These are phyloP conservation scores for Hyphopichia buzzinii DNA, from an alignment of 1,139 yeast genomes.

Conservation along the genomic window DNA sequence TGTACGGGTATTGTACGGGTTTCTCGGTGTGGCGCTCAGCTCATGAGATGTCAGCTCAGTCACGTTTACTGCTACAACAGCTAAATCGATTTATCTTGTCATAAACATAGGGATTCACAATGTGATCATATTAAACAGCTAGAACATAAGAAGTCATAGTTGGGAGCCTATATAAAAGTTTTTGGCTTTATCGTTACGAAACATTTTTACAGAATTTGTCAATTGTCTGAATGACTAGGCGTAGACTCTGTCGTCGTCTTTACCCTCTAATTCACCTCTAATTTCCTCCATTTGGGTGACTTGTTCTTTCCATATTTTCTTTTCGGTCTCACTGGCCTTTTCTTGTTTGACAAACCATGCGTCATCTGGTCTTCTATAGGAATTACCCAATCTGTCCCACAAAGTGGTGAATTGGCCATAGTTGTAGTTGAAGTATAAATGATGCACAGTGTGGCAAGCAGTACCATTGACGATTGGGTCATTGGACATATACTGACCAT, in stretches of 20 bases:
- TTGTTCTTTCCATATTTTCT: constrained; percentile 71
- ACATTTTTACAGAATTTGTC: too few relatives aligned
- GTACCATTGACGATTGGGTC: constrained; percentile 96
- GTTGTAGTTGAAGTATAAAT: constrained; percentile 92
- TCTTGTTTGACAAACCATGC: constrained; percentile 70
- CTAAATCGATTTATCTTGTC: too few relatives aligned
- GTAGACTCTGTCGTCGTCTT: constrained; percentile 52
- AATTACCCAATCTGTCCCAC: constrained; percentile 95
- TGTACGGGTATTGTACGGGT: too few relatives aligned
- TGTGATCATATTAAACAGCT: too few relatives aligned
- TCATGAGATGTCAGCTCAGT: too few relatives aligned
- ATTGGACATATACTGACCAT: constrained; percentile 90
- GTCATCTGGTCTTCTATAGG: constrained; percentile 89
- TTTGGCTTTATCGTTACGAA: too few relatives aligned
- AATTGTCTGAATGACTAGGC: constrained; percentile 10
- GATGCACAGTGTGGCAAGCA: constrained; percentile 97
- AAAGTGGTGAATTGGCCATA: constrained; percentile 97
- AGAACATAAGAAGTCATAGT: too few relatives aligned
- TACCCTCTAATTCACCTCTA: constrained; percentile 77
- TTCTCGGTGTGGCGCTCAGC: too few relatives aligned
- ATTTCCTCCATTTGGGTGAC: constrained; percentile 75
- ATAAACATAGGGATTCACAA: too few relatives aligned
- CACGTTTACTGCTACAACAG: too few relatives aligned
- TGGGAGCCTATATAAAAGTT: too few relatives aligned
- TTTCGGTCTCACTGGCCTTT: constrained; percentile 45